Evolutionary conservation across 108 stramenopile species (phyloP), one percentile per base, ranked within the genome.

Genomic region (Stephanodiscus triporus): DNA sequence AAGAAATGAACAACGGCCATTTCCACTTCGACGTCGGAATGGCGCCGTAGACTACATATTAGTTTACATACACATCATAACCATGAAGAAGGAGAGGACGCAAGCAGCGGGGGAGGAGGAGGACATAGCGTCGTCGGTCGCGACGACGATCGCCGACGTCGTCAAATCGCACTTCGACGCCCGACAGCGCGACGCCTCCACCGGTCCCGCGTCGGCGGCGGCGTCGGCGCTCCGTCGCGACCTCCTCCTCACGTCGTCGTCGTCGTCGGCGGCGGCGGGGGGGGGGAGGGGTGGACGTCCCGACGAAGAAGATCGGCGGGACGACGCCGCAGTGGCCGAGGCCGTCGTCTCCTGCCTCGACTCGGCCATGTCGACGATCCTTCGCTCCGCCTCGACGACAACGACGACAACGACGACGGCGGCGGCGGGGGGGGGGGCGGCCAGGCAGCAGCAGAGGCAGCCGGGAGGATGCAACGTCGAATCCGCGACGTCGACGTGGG

Each of bases 91-190:
- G 36, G 36, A 7, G 36, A 36, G 6, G 7, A 36, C 36, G 36
- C 4, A 6, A 7, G 36, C 36, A 7, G 36, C 36, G 36, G 36
- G 7, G 36, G 36, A 36, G 36, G 4, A 6, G 36, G 36, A 36
- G 36, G 36, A 36, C 36, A 36, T 7, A 36, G 36, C 36, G 36
- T 36, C 55, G 24, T 26, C 55, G 55, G 8, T 27, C 23, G 59
- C 65, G 23, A 47, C n/a, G 38, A 1, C 67, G 0, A 55, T 81
- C 19, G 49, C 68, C 11, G 68, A 70, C 27, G 65, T 81, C 13
- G 66, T 81, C 47, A 29, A 68, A 63, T 40, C 37, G 4, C 80
- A 81, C 55, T 70, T 81, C 34, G 62, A 74, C 54, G 23, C 69
- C 63, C 47, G 70, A 63, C 80, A 81, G 62, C 73, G 62, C 55